These are phyloP conservation scores for Zygoascus tannicola DNA, from an alignment of 805 yeast genomes.

Conservation along the genomic window DNA sequence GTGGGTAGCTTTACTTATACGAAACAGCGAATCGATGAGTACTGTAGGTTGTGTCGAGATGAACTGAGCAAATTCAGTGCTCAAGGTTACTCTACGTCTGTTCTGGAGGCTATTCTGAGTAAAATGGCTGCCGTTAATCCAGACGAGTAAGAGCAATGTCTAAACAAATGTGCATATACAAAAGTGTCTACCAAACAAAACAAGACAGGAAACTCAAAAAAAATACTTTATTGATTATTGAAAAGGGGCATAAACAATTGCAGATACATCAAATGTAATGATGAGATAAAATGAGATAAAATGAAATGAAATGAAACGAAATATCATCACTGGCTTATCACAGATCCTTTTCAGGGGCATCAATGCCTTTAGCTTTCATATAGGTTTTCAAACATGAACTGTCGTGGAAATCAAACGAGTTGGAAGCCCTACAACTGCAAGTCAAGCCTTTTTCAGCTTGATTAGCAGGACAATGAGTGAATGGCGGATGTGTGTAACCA, in stretches of 20 bases:
- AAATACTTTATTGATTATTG: too few species aligned
- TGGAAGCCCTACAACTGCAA: conserved; percentile 44
- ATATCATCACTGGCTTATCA: too few species aligned
- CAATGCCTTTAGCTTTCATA: conserved; percentile 22
- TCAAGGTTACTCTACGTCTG: conserved; percentile 6
- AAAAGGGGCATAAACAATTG: too few species aligned
- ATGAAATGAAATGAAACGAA: too few species aligned
- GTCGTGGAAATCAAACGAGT: conserved; percentile 29
- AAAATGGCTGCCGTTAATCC: conserved; percentile 4
- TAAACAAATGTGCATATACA: too few species aligned
- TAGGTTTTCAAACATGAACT: conserved; percentile 29
- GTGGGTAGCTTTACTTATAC: conserved; percentile 37
- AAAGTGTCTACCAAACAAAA: too few species aligned
- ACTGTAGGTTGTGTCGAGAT: conserved; percentile 21
- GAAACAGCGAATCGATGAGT: conserved; percentile 22
- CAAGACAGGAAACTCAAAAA: too few species aligned
- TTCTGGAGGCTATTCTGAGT: conserved; percentile 12
- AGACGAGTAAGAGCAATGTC: too few species aligned
- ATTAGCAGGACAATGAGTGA: conserved; percentile 61
- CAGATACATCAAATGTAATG: too few species aligned
- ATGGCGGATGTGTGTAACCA: conserved; percentile 61
- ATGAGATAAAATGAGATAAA: too few species aligned
- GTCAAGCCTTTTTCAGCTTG: conserved; percentile 32
- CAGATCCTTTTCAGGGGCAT: conserved; percentile 4
- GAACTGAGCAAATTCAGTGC: conserved; percentile 14